Conservation (phyloP, 1,284 basidiomycete genomes). For the Trichosporon faecale region DNA sequence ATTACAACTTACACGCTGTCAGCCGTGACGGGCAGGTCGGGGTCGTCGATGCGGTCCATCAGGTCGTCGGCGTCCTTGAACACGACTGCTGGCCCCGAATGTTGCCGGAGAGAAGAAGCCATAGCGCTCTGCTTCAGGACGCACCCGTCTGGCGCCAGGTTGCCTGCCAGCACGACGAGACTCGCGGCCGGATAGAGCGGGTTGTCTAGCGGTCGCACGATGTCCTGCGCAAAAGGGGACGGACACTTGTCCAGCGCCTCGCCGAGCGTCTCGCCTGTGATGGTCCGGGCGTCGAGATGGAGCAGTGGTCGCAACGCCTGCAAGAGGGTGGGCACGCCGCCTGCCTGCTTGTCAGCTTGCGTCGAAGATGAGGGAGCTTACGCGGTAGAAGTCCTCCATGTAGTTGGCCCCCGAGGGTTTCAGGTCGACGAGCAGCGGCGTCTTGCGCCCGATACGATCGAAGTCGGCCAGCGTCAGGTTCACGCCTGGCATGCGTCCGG, state of each 20-base stretch:
- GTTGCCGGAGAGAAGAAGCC: slow-evolving; percentile 28
- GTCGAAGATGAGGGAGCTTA: background rate
- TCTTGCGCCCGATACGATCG: slow-evolving; percentile 48
- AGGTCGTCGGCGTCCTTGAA: slow-evolving; percentile 40
- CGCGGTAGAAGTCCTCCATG: slow-evolving; percentile 54
- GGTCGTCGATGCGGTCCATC: slow-evolving; percentile 41
- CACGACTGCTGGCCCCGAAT: slow-evolving; percentile 41
- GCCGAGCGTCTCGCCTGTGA: slow-evolving; percentile 48
- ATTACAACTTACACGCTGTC: slow-evolving; percentile 34
- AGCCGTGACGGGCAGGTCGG: slow-evolving; percentile 34
- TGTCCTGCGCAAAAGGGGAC: slow-evolving; percentile 33
- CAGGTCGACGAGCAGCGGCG: slow-evolving; percentile 53
- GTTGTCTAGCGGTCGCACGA: slow-evolving; percentile 39
- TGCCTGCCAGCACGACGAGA: slow-evolving; percentile 45
- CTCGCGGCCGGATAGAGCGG: slow-evolving; percentile 37
- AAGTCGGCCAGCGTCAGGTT: slow-evolving; percentile 53
- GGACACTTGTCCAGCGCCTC: slow-evolving; percentile 37
- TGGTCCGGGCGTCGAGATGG: slow-evolving; percentile 42
- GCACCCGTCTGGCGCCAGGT: slow-evolving; percentile 44
- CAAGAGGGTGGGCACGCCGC: slow-evolving; percentile 51
- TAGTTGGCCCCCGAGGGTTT: slow-evolving; percentile 54
- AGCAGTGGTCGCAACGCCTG: slow-evolving; percentile 33
- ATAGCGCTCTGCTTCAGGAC: slow-evolving; percentile 48
- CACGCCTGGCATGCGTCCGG: slow-evolving; percentile 48
- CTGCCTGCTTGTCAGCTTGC: slow-evolving; percentile 33